Evolutionary conservation across 2,329 filamentous ascomycete species (phyloP), one percentile per base, ranked within the genome.

Genomic region (Macrophomina tecta): DNA sequence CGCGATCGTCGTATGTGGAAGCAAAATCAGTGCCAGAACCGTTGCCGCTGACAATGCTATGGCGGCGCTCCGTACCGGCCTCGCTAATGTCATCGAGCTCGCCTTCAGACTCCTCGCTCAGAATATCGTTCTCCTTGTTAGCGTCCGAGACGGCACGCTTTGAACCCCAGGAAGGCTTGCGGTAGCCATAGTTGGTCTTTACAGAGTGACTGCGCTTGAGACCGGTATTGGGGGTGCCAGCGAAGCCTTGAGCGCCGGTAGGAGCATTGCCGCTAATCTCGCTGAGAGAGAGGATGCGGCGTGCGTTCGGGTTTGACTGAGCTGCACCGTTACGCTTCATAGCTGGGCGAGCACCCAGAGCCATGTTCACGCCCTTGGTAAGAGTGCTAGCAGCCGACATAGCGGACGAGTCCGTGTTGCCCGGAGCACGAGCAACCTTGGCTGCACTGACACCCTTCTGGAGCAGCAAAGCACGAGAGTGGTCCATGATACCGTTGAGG

Each of bases 401-500:
- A 18, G 51, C 49, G 3, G 53, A 63, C 4, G 53, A 16, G 9
- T 66, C 64, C 28, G 30, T 40, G 55, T 42, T 60, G 34, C 30
- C 49, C 4, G 48, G 23, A 36, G 30, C 48, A 16, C 58, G 56
- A 48, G 11, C 30, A 14, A 56, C 51, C 61, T 30, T 64, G 23
- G 46, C 69, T 36, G 74, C 77, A 68, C 71, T 78, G 48, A 76
- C 78, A 74, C 72, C 77, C 69, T 69, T 76, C 69, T 71, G 84
- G 82, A 95, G 91, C 67, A 98, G 86, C n/a, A 97, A 85, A 32
- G 94, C 89, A 6, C 94, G 91, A 23, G 94, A 97, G 77, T 98
- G 94, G 73, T 98, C 94, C 81, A 99, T 96, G 69, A 98, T 92
- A 32, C 94, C 94, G 71, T 98, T 94, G 38, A 99, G 82, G 71